phyloP scores from a whole-genome alignment of 805 yeast species.

The Torulaspora franciscae region DNA sequence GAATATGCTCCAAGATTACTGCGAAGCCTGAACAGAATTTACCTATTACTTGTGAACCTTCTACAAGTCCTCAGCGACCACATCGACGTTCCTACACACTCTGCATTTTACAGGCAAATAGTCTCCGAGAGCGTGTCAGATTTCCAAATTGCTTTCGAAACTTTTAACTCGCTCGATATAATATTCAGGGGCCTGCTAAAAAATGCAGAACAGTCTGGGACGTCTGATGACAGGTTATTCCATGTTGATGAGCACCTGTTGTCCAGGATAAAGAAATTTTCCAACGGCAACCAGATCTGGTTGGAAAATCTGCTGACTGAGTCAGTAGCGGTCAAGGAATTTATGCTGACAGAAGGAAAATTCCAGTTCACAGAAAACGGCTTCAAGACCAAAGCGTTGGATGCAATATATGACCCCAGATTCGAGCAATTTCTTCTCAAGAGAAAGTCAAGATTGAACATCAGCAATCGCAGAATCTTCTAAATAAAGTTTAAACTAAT shows the following conservation, averaged over 20 bases:
- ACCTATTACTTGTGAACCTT: slow-evolving; percentile 15
- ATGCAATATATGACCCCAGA: slow-evolving; percentile 2
- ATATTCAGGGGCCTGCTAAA: slow-evolving; percentile 12
- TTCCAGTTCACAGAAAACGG: background rate
- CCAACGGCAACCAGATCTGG: slow-evolving; percentile 17
- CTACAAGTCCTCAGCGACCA: slow-evolving; percentile 20
- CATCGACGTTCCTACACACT: slow-evolving; percentile 17
- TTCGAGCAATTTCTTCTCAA: slow-evolving; percentile 15
- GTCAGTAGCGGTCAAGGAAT: slow-evolving; percentile 19
- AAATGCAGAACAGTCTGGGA: slow-evolving; percentile 15
- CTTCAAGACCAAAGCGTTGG: background rate
- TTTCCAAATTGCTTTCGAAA: slow-evolving; percentile 22
- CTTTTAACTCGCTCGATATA: slow-evolving; percentile 19
- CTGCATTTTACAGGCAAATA: slow-evolving; percentile 17
- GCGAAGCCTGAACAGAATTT: slow-evolving; percentile 16
- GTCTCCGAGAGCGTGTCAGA: slow-evolving; percentile 18
- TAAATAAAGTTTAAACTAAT: slow-evolving; percentile 2
- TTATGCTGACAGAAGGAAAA: slow-evolving; percentile 6
- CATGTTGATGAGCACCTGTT: slow-evolving; percentile 15
- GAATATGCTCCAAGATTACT: slow-evolving; percentile 8
- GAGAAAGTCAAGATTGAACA: slow-evolving; percentile 19
- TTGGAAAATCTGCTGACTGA: slow-evolving; percentile 14
- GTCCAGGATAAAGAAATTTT: slow-evolving; percentile 16
- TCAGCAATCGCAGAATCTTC: slow-evolving; percentile 22
- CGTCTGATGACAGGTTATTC: slow-evolving; percentile 13